Evolutionary conservation across 345 rosid species (phyloP).

Genomic region (Noccaea bulbosa): DNA sequence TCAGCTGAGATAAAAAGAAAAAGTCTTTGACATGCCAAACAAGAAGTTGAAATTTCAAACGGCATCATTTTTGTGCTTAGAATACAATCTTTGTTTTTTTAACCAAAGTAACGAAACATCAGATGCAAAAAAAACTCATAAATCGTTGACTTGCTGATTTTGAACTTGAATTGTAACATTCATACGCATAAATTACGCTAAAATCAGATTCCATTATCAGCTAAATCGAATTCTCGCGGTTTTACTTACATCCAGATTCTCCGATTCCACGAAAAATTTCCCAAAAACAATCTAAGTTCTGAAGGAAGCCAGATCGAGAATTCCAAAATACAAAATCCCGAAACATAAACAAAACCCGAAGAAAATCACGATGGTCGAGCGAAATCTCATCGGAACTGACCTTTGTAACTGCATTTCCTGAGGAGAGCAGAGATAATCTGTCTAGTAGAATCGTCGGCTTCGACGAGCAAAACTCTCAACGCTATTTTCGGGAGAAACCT

Average conservation of each 20-base stretch:
- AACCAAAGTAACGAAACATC: neutral
- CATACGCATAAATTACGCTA: neutral
- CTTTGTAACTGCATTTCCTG: constrained; percentile 82
- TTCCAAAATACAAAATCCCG: constrained; percentile 4
- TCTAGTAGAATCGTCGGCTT: constrained; percentile 94
- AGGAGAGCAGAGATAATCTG: constrained; percentile 88
- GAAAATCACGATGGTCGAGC: constrained; percentile 5
- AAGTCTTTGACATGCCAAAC: neutral
- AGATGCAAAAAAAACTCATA: neutral
- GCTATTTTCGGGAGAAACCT: constrained; percentile 68
- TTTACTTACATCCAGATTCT: neutral
- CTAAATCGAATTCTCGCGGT: constrained; percentile 12
- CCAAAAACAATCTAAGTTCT: neutral
- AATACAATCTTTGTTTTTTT: too few relatives aligned
- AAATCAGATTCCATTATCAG: constrained; percentile 20
- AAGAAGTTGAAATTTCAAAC: neutral
- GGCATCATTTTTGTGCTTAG: neutral
- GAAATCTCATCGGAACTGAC: constrained; percentile 48
- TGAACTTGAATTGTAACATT: constrained; percentile 5
- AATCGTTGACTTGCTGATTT: constrained; percentile 27
- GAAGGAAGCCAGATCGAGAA: neutral
- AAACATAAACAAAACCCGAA: neutral
- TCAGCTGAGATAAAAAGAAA: neutral
- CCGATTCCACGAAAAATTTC: constrained; percentile 13
- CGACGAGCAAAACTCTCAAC: constrained; percentile 78